These are phyloP conservation scores for Domatiomyces catenatus DNA, from an alignment of 2,329 filamentous ascomycete genomes.

Conservation along the genomic window DNA sequence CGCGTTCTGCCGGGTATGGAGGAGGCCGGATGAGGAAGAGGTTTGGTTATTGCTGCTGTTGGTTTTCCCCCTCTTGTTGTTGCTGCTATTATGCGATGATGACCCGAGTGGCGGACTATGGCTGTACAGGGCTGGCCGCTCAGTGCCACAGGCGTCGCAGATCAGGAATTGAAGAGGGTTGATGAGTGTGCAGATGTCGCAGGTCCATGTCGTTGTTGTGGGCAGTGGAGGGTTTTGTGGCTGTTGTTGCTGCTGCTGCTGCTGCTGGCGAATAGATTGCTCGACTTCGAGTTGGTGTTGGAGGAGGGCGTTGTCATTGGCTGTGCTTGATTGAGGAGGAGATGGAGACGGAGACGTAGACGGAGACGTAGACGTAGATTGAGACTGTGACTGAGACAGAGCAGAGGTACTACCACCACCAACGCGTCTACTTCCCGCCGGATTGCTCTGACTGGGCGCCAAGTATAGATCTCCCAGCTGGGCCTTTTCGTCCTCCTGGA, in stretches of 20 bases:
- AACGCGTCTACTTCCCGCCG: constrained; percentile 27
- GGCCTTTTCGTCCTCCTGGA: constrained; percentile 60
- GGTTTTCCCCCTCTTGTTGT: background rate
- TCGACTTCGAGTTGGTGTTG: constrained; percentile 3
- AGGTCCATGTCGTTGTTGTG: constrained; percentile 37
- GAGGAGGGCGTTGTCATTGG: constrained; percentile 2
- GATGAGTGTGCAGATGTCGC: constrained; percentile 45
- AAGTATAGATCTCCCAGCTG: constrained; percentile 43
- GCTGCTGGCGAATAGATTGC: background rate
- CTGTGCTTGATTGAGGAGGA: constrained; percentile 9
- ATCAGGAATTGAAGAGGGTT: constrained; percentile 44
- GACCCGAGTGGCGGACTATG: background rate
- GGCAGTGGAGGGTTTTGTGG: background rate
- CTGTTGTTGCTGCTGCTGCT: background rate
- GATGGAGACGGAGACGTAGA: too few relatives aligned
- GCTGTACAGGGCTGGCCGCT: constrained; percentile 33
- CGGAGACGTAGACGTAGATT: background rate
- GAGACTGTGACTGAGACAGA: background rate
- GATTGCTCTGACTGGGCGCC: constrained; percentile 37
- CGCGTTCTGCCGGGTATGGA: constrained; percentile 17
- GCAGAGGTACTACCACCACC: constrained; percentile 22
- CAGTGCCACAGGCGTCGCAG: constrained; percentile 45
- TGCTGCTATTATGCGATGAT: background rate
- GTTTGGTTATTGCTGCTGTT: too few relatives aligned
- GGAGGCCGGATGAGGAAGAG: constrained; percentile 3